A percentile compares a stretch with the other conserved stretches of the same genome.
Conservation (phyloP, 2,329 filamentous ascomycete species). For the Claviceps humidiphila region DNA sequence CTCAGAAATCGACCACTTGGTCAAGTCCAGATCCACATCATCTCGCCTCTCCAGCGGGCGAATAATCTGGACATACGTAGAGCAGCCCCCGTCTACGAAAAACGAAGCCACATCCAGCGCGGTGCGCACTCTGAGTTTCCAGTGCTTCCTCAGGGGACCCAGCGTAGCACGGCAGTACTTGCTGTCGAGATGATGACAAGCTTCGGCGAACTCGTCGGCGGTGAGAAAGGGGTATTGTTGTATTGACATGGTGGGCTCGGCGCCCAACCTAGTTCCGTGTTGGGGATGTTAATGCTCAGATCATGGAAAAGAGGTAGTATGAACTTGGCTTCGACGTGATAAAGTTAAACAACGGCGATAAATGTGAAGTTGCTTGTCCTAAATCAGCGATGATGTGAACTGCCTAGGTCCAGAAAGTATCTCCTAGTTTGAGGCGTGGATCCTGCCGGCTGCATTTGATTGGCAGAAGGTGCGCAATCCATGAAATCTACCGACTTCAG, state of each 20-base stretch:
- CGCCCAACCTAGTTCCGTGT: background rate
- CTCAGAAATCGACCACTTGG: conserved; percentile 29
- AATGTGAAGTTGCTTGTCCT: too few relatives aligned
- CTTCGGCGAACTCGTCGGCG: conserved; percentile 48
- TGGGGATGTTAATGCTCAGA: too few relatives aligned
- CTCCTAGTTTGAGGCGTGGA: too few relatives aligned
- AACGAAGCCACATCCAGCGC: conserved; percentile 33
- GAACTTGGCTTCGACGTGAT: too few relatives aligned
- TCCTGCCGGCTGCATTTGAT: too few relatives aligned
- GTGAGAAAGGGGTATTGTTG: conserved; percentile 47
- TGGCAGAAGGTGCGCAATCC: too few relatives aligned
- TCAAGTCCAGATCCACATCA: conserved; percentile 31
- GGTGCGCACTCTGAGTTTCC: conserved; percentile 40
- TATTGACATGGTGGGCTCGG: conserved; percentile 24
- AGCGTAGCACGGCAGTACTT: conserved; percentile 45
- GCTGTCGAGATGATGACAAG: conserved; percentile 48
- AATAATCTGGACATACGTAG: conserved; percentile 44
- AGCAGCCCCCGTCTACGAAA: conserved; percentile 27
- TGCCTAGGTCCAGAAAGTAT: too few relatives aligned
- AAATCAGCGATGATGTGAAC: too few relatives aligned
- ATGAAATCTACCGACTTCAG: too few relatives aligned
- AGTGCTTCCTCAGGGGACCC: conserved; percentile 38
- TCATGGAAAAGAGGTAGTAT: too few relatives aligned
- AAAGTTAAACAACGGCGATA: too few relatives aligned
- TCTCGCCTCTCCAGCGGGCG: conserved; percentile 34